phyloP scores from a whole-genome alignment of 2,329 filamentous ascomycete genomes.

The Beauveria caledonica region DNA sequence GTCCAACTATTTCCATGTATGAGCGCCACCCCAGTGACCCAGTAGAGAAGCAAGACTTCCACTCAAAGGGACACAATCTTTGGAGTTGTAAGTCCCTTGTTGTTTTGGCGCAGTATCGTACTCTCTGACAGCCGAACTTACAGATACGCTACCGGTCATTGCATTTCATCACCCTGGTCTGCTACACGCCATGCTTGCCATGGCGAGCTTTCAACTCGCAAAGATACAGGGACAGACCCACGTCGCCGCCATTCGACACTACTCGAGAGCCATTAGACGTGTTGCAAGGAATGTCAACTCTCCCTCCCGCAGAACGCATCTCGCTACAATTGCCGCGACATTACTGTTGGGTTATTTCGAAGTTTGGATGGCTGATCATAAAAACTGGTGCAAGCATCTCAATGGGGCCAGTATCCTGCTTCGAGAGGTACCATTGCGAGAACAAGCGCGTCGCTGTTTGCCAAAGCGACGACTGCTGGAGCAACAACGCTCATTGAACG shows the following conservation, averaged over 20 bases:
- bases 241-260: slow-evolving; percentile 83
- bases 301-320: slow-evolving; percentile 58
- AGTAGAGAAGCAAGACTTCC: slow-evolving; percentile 47
- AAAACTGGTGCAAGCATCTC: slow-evolving; percentile 91
- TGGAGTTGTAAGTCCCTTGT: slow-evolving; percentile 47
- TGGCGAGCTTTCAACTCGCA: slow-evolving; percentile 81
- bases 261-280: slow-evolving; percentile 73
- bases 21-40: slow-evolving; percentile 74
- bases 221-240: slow-evolving; percentile 66
- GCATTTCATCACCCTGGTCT: slow-evolving; percentile 80
- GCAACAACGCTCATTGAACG: slow-evolving; percentile 8
- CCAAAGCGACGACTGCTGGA: slow-evolving; percentile 41
- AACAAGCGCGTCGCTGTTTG: slow-evolving; percentile 64
- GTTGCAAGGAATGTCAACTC: slow-evolving; percentile 69
- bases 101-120: background rate
- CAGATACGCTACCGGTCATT: slow-evolving; percentile 73
- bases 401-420: slow-evolving; percentile 77
- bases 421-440: slow-evolving; percentile 69
- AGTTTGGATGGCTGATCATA: slow-evolving; percentile 87
- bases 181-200: slow-evolving; percentile 81
- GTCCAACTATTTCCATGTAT: slow-evolving; percentile 76
- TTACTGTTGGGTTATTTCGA: slow-evolving; percentile 86
- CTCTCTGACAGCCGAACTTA: slow-evolving; percentile 17
- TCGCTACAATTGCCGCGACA: slow-evolving; percentile 80
- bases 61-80: slow-evolving; percentile 53